These are phyloP conservation scores for Emmonsiellopsis sp. DNA, from an alignment of 2,329 filamentous ascomycete genomes.

Conservation along the genomic window DNA sequence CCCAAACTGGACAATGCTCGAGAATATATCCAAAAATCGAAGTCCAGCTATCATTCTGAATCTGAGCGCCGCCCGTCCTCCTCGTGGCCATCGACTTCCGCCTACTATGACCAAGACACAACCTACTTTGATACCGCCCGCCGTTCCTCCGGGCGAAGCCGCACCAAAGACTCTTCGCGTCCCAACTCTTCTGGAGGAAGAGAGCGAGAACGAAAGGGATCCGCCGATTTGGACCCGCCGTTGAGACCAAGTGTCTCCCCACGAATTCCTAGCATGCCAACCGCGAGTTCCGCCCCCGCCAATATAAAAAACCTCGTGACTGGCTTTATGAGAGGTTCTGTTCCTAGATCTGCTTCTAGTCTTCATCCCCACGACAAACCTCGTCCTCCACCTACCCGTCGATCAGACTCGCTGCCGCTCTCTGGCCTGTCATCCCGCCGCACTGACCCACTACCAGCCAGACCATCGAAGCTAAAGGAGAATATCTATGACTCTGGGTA, in stretches of 20 bases:
- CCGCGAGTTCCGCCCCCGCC: conserved; percentile 24
- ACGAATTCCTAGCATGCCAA: conserved; percentile 26
- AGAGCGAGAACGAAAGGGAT: conserved; percentile 9
- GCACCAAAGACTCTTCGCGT: conserved; percentile 12
- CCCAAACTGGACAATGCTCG: conserved; percentile 26
- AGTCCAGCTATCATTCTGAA: conserved; percentile 3
- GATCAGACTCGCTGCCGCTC: conserved; percentile 22
- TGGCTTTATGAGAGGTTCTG: conserved; percentile 11
- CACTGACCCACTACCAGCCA: conserved; percentile 17
- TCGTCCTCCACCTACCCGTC: conserved; percentile 19
- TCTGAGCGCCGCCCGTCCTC: conserved; percentile 17
- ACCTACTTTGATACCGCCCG: conserved; percentile 24
- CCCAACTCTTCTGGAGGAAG: conserved; percentile 10
- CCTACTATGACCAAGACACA: conserved; percentile 16
- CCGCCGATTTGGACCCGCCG: conserved; percentile 22
- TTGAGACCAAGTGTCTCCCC: conserved; percentile 21
- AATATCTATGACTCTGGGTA: conserved; percentile 36
- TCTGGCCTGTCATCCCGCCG: conserved; percentile 18
- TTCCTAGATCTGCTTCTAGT: conserved; percentile 23
- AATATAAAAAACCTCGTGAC: conserved; percentile 14
- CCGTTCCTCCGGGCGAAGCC: conserved; percentile 20
- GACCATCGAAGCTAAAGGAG: conserved; percentile 27
- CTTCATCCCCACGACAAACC: conserved; percentile 20
- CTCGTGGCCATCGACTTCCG: conserved; percentile 24
- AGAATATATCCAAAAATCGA: conserved; percentile 29